A percentile compares a stretch with the other conserved stretches of the same genome.
phyloP scores from a whole-genome alignment of 2,329 filamentous ascomycete species.

The Blastomyces parvus region DNA sequence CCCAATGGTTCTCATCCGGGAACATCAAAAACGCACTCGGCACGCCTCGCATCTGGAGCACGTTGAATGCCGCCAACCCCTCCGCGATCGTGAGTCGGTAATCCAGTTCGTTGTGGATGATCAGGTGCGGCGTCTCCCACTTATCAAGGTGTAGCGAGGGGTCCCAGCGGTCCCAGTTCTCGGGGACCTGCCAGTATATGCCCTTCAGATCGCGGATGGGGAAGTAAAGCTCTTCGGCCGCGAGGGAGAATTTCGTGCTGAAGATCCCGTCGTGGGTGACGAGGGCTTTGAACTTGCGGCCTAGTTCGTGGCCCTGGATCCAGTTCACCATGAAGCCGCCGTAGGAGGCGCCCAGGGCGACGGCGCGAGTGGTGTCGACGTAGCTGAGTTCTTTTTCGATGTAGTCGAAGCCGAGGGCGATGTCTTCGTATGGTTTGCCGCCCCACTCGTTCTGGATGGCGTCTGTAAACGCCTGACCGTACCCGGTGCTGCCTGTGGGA shows the following conservation, averaged over 20 bases:
- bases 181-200: constrained; percentile 41
- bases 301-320: constrained; percentile 47
- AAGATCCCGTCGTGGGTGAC: constrained; percentile 47
- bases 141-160: constrained; percentile 49
- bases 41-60: constrained; percentile 64
- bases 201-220: constrained; percentile 45
- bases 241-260: constrained; percentile 36
- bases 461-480: constrained; percentile 47
- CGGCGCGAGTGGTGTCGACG: constrained; percentile 45
- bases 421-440: constrained; percentile 46
- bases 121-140: constrained; percentile 79
- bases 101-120: constrained; percentile 85
- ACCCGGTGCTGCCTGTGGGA: constrained; percentile 49
- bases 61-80: constrained; percentile 76
- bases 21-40: constrained; percentile 73
- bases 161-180: constrained; percentile 50
- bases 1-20: constrained; percentile 73
- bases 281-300: constrained; percentile 48
- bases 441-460: constrained; percentile 46
- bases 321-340: constrained; percentile 55
- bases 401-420: constrained; percentile 45
- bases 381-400: constrained; percentile 43
- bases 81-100: constrained; percentile 81
- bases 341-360: constrained; percentile 46
- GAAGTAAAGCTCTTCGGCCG: constrained; percentile 48